phyloP scores from a whole-genome alignment of 2,329 filamentous ascomycete genomes.

The Exophiala oligosperma region DNA sequence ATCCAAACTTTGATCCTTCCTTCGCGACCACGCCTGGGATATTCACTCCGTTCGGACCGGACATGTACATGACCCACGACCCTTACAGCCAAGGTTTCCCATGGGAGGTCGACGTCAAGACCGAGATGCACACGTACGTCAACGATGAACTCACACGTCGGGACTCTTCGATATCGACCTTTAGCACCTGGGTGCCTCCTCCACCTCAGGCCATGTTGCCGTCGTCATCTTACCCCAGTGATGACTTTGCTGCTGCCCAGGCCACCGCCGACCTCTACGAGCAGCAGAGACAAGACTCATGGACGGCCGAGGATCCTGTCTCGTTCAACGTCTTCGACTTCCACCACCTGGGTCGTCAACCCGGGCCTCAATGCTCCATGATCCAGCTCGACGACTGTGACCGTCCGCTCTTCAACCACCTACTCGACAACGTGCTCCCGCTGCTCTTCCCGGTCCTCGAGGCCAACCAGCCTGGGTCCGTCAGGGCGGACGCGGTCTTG shows the following conservation, averaged over 20 bases:
- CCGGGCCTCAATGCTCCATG: constrained; percentile 39
- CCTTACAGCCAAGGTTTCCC: constrained; percentile 57
- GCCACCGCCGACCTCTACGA: constrained; percentile 37
- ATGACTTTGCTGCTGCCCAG: constrained; percentile 64
- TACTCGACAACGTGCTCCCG: constrained; percentile 82
- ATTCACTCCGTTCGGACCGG: constrained; percentile 43
- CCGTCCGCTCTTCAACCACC: constrained; percentile 83
- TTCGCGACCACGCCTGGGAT: constrained; percentile 44
- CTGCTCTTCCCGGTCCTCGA: constrained; percentile 91
- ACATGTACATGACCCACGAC: constrained; percentile 59
- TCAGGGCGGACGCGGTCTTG: constrained; percentile 78
- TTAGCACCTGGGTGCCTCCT: constrained; percentile 85
- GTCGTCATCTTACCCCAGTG: constrained; percentile 52
- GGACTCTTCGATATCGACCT: constrained; percentile 88
- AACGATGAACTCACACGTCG: constrained; percentile 82
- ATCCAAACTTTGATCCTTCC: constrained; percentile 69
- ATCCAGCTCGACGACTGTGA: constrained; percentile 87
- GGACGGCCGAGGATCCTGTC: constrained; percentile 60
- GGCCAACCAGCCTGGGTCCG: constrained; percentile 80
- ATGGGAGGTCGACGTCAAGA: constrained; percentile 95
- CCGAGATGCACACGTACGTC: constrained; percentile 89
- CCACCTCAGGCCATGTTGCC: constrained; percentile 64
- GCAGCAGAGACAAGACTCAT: constrained; percentile 65
- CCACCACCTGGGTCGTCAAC: constrained; percentile 65
- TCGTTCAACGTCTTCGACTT: constrained; percentile 85